Percentiles rank a stretch among this genome's conserved stretches.
Conservation (phyloP, 2,329 filamentous ascomycete species). For the Thielaviopsis populi region DNA sequence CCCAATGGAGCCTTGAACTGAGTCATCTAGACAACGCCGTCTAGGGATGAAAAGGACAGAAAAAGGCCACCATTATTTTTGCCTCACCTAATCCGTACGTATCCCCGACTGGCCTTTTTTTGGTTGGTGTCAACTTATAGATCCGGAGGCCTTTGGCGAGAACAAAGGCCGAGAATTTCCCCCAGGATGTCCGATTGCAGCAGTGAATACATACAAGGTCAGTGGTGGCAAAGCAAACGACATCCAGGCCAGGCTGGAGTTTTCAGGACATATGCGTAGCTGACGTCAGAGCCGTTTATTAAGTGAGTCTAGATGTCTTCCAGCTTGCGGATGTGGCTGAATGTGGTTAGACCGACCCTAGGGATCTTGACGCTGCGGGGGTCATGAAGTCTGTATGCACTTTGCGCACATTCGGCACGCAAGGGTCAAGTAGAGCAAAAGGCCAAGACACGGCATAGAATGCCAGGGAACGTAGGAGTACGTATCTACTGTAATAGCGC, state of each 20-base stretch:
- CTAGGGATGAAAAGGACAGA: too few species aligned
- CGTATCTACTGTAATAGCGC: neutral
- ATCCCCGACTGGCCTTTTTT: neutral
- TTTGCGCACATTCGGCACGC: neutral
- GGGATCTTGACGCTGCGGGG: neutral
- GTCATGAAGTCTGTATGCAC: constrained; percentile 2
- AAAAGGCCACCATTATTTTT: too few species aligned
- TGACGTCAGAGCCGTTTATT: neutral
- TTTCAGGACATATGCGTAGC: neutral
- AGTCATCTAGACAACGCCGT: neutral
- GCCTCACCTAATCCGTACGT: too few species aligned
- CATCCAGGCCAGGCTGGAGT: neutral
- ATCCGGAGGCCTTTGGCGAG: neutral
- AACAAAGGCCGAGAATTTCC: neutral
- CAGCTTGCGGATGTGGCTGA: neutral
- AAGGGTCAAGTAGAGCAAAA: neutral
- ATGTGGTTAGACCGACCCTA: neutral
- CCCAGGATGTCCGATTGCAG: too few species aligned
- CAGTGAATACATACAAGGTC: neutral
- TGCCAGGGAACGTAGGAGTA: neutral
- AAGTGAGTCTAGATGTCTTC: neutral
- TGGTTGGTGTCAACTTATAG: neutral
- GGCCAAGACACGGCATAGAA: neutral
- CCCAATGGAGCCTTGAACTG: neutral
- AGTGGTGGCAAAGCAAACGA: neutral